Evolutionary conservation across 768 basidiomycete species (phyloP).

Genomic region (Phaeotremella fagi): DNA sequence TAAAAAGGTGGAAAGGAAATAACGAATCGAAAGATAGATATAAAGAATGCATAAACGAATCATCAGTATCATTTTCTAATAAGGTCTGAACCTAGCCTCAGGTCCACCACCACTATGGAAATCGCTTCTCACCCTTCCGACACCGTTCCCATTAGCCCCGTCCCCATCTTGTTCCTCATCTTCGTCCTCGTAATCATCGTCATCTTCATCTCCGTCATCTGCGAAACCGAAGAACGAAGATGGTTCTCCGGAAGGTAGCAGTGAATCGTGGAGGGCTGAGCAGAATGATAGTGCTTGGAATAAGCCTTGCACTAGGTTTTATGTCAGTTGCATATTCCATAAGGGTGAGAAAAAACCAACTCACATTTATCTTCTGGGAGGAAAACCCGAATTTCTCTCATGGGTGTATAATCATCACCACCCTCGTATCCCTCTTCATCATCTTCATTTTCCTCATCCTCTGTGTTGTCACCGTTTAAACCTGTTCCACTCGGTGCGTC

Average conservation of each 20-base stretch:
- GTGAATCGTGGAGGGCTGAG: constrained; percentile 36
- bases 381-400: constrained; percentile 76
- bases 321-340: not conserved
- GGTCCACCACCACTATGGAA: constrained; percentile 44
- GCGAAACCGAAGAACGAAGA: constrained; percentile 32
- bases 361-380: constrained; percentile 50
- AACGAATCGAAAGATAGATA: not conserved
- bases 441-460: constrained; percentile 30
- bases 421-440: constrained; percentile 44
- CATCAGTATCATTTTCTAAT: constrained; percentile 7
- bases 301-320: constrained; percentile 32
- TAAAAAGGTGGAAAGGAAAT: not conserved
- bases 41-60: not conserved
- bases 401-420: constrained; percentile 54
- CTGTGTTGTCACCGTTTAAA: constrained; percentile 3
- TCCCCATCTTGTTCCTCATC: constrained; percentile 21
- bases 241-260: constrained; percentile 29
- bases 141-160: constrained; percentile 16
- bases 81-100: constrained; percentile 37
- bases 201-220: constrained; percentile 21
- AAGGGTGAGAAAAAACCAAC: not conserved
- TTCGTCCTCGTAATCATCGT: constrained; percentile 18
- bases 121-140: constrained; percentile 43
- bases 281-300: constrained; percentile 37
- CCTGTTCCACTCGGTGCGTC: not conserved